Conservation (phyloP, 1,284 basidiomycete genomes). For the Cerioporus squamosus region DNA sequence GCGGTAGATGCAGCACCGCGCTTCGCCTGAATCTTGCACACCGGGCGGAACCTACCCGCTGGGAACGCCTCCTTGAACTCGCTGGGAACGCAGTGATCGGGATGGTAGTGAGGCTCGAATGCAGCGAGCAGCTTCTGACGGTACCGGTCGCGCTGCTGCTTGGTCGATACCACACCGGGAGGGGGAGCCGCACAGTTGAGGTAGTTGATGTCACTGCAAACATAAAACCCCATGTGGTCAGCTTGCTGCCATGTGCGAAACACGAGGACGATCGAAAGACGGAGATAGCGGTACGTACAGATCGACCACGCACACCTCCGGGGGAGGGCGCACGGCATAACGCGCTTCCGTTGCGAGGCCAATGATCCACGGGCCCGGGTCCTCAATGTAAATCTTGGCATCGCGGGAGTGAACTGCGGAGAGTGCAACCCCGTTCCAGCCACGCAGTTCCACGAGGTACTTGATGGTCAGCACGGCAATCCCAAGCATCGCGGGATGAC, state of each 20-base stretch:
- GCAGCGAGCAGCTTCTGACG: constrained; percentile 76
- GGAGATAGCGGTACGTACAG: constrained; percentile 57
- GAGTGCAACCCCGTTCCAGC: constrained; percentile 91
- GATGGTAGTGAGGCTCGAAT: constrained; percentile 84
- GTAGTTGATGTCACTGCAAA: constrained; percentile 85
- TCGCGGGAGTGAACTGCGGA: constrained; percentile 89
- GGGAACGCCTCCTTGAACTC: constrained; percentile 98
- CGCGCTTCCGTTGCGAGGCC: constrained; percentile 88
- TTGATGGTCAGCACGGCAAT: constrained; percentile 89
- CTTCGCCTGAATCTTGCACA: constrained; percentile 85
- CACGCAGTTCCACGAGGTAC: constrained; percentile 91
- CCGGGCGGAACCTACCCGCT: constrained; percentile 82
- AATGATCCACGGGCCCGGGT: constrained; percentile 92
- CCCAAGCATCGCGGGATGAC: constrained; percentile 91
- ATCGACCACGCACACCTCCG: constrained; percentile 91
- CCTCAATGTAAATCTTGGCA: constrained; percentile 87
- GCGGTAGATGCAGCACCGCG: constrained; percentile 78
- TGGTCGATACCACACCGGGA: constrained; percentile 77
- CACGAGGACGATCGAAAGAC: constrained; percentile 7
- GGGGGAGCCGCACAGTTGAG: constrained; percentile 83
- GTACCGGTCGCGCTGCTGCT: constrained; percentile 85
- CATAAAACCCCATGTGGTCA: not conserved
- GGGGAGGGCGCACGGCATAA: constrained; percentile 72
- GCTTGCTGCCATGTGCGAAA: not conserved
- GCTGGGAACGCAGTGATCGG: constrained; percentile 75